Percentiles rank a stretch among this genome's conserved stretches.
phyloP scores from a whole-genome alignment of 805 yeast species.

The Starmera dryadoides region DNA sequence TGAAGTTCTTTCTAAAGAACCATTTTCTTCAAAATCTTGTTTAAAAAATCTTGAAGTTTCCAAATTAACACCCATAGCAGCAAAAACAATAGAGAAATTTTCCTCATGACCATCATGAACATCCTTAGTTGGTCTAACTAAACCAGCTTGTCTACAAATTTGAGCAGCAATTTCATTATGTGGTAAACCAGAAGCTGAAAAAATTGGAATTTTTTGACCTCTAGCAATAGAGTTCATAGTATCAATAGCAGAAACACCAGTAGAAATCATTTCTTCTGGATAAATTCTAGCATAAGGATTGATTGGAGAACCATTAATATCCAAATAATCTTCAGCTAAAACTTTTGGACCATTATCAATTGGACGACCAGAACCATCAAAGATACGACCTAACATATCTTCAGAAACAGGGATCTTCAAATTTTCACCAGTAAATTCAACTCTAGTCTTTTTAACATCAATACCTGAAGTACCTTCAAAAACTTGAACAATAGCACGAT shows the following conservation, averaged over 20 bases:
- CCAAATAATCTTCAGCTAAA: conserved; percentile 96
- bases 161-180: conserved; percentile 99
- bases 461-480: conserved; percentile 99
- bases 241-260: conserved; percentile 98
- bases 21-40: conserved; percentile 99
- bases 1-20: conserved; percentile 95
- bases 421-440: conserved; percentile 94
- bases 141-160: conserved; percentile 98
- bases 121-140: conserved; percentile 98
- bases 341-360: conserved; percentile 98
- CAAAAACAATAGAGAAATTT: conserved; percentile 97
- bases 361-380: conserved; percentile 98
- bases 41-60: conserved; percentile 98
- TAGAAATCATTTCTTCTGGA: conserved; percentile 99
- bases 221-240: conserved; percentile 99
- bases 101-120: conserved; percentile 99
- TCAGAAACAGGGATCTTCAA: conserved; percentile 92
- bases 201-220: conserved; percentile 99
- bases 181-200: conserved; percentile 98
- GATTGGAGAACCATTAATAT: conserved; percentile 97
- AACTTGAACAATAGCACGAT: conserved; percentile 96
- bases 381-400: conserved; percentile 95
- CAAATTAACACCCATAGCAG: conserved; percentile 99
- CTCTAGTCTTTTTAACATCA: conserved; percentile 95
- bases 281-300: conserved; percentile 97